These are phyloP conservation scores for Phytophthora syringae DNA, from an alignment of 352 stramenopile genomes.

Conservation along the genomic window DNA sequence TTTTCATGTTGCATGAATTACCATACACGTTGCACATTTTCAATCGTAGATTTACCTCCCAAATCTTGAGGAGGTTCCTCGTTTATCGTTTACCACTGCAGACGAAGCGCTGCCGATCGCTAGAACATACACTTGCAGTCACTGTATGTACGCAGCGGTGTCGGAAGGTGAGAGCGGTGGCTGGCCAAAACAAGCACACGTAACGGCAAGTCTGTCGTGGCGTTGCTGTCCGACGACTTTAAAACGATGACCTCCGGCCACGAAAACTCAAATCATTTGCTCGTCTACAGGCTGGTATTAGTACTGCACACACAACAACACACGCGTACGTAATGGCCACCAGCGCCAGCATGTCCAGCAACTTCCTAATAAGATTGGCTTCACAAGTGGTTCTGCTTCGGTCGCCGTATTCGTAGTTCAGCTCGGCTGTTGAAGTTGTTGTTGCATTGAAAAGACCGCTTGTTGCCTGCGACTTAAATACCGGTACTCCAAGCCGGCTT, in stretches of 20 bases:
- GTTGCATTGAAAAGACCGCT: constrained; percentile 19
- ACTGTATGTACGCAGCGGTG: constrained; percentile 8
- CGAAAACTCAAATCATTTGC: constrained; percentile 10
- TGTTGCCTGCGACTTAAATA: no score
- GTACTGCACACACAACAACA: no score
- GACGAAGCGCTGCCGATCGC: constrained; percentile 25
- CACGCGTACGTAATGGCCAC: constrained; percentile 15
- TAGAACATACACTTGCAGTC: constrained; percentile 8
- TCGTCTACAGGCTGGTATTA: constrained; percentile 3
- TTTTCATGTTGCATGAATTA: no score
- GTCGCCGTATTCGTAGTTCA: no score
- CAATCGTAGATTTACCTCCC: neutral
- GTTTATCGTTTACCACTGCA: neutral
- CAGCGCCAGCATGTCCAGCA: neutral
- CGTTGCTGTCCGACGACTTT: constrained; percentile 2
- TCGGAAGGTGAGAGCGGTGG: constrained; percentile 6
- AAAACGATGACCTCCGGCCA: neutral
- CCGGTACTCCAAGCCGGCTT: constrained; percentile 30
- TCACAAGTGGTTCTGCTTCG: neutral
- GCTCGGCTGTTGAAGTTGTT: constrained; percentile 1
- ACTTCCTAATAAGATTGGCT: no score
- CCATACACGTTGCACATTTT: constrained; percentile 7
- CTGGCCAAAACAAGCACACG: neutral
- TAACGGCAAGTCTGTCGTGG: constrained; percentile 12
- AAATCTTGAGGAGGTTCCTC: neutral